Evolutionary conservation across 768 basidiomycete genomes (phyloP).

Genomic region (Termitomyces sp.): DNA sequence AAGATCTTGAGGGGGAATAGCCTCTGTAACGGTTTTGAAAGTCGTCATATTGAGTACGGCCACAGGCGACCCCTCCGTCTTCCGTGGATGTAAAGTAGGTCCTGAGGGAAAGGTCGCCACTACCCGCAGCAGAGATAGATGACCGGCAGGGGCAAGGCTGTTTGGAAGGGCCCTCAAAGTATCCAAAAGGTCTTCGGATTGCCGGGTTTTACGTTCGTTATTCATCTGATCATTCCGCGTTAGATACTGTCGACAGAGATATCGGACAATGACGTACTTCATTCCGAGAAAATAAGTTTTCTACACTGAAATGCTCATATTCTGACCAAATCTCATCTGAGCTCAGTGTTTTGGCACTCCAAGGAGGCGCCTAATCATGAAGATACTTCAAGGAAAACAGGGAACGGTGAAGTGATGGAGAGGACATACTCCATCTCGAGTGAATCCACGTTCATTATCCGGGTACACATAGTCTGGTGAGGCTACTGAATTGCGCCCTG

Average conservation of each 20-base stretch:
- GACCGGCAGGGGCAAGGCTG: not conserved
- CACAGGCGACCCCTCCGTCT: too few relatives aligned
- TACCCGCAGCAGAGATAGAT: not conserved
- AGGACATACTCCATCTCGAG: not conserved
- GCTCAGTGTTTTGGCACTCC: not conserved
- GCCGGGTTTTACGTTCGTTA: too few relatives aligned
- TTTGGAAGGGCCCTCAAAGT: not conserved
- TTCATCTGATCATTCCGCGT: too few relatives aligned
- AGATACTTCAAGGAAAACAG: not conserved
- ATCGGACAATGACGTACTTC: not conserved
- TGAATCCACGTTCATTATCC: not conserved
- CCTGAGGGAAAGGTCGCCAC: not conserved
- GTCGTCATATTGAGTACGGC: not conserved
- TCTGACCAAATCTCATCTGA: not conserved
- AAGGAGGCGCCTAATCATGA: not conserved
- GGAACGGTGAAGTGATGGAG: not conserved
- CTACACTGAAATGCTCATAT: not conserved
- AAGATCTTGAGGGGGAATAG: not conserved
- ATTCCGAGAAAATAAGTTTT: not conserved
- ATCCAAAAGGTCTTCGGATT: too few relatives aligned
- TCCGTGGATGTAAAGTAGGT: not conserved
- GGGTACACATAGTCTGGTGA: not conserved
- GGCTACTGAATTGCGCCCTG: too few relatives aligned
- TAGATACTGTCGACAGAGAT: too few relatives aligned
- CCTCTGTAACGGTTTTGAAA: not conserved